Base-by-base conservation (phyloP, 1,284 basidiomycete genomes). In the Pseudozyma sp. region DNA sequence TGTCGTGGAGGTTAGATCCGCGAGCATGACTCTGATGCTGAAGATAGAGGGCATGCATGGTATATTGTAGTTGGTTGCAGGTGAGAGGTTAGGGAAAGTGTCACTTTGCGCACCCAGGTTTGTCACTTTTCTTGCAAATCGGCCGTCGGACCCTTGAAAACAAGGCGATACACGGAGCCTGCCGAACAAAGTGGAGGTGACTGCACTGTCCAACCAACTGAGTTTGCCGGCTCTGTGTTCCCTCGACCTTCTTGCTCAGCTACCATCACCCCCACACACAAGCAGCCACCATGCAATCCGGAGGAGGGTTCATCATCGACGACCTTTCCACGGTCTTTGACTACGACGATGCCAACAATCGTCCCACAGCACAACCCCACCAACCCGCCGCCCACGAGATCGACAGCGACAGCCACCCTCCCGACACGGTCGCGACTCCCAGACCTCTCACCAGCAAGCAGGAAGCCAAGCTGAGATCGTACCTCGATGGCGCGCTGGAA, bases 401-500 rank as follows among this genome's bases (percentile, higher is more conserved):
- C 17, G 30, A 8, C 30, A 31, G 30, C 13, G 13, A 53, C 14
- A 35, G 9, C 16, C 10, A 35, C 14, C 42, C 4, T 9, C 17
- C 35, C 8, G 68, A 70, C 5, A 45, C 62, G 37, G 57, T 68
- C 1, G 70, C 65, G 1, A 73, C 70, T 16, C 71, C 71, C 1
- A 63, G 56, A 31, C 49, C 63, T 45, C 60, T 80, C 3, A 59
- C 66, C 5, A 55, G 55, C 58, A 77, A 73, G 42, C 77, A 81
- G 34, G 69, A 78, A 43, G 74, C 64, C 45, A 69, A 75, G 37
- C 68, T 81, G 19, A 51, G 78, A n/a, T 50, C 62, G 2, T 81
- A 74, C 24, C 66, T 81, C 19, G 79, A 81, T 33, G 59, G 67
- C 14, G 54, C 59, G 17, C 66, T 81, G 44, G 66, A 79, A 35